These are phyloP conservation scores for Phytophthora rubi DNA, from an alignment of 352 stramenopile species.

Conservation along the genomic window DNA sequence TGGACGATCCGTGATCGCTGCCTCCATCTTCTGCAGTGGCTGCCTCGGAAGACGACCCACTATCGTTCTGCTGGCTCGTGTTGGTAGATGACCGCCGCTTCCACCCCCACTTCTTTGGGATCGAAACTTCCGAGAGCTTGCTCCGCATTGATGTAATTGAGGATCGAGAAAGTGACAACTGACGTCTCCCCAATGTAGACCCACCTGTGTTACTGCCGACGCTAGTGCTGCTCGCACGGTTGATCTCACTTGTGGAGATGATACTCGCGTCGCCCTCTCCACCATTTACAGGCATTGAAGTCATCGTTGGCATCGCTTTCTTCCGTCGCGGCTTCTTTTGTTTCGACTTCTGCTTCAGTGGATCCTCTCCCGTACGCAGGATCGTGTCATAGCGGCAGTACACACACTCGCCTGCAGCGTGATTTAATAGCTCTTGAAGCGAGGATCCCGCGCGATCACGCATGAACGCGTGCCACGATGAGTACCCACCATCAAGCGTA, in stretches of 20 bases:
- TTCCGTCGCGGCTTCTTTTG: slow-evolving; percentile 54
- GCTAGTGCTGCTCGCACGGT: slow-evolving; percentile 34
- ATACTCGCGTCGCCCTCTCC: slow-evolving; percentile 76
- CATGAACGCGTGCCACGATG: slow-evolving; percentile 88
- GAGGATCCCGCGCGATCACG: slow-evolving; percentile 63
- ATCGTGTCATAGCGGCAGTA: slow-evolving; percentile 86
- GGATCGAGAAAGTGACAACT: slow-evolving; percentile 60
- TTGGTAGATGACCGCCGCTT: slow-evolving; percentile 51
- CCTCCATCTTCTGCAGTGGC: slow-evolving; percentile 66
- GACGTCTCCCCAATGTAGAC: slow-evolving; percentile 30
- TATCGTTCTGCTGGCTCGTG: slow-evolving; percentile 57
- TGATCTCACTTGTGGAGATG: slow-evolving; percentile 60
- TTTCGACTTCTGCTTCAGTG: slow-evolving; percentile 58
- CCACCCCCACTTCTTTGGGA: slow-evolving; percentile 68
- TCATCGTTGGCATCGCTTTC: slow-evolving; percentile 79
- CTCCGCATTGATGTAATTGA: slow-evolving; percentile 62
- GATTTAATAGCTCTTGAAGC: slow-evolving; percentile 71
- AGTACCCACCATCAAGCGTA: slow-evolving; percentile 75
- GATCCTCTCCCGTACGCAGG: slow-evolving; percentile 68
- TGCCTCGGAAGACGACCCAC: slow-evolving; percentile 66
- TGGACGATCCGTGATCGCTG: slow-evolving; percentile 66
- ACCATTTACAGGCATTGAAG: slow-evolving; percentile 73
- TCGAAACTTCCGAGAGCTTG: slow-evolving; percentile 72
- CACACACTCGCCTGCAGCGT: slow-evolving; percentile 71
- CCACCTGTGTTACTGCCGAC: slow-evolving; percentile 23